Conservation (phyloP, 2,329 filamentous ascomycete species). For the Penicillium psychrosexuale region DNA sequence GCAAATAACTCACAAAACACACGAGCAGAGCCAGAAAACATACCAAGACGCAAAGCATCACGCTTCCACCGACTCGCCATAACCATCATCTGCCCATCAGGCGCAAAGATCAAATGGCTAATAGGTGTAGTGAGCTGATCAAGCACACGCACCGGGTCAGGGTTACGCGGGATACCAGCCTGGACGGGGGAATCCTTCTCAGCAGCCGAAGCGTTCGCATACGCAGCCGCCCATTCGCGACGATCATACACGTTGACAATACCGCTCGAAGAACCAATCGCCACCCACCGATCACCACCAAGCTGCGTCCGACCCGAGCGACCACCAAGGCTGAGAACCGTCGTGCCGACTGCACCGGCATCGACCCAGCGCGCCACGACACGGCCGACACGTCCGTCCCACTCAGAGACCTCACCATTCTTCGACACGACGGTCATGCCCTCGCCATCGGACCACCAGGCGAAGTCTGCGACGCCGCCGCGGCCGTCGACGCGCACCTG, state of each 20-base stretch:
- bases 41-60: conserved; percentile 72
- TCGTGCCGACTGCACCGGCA: conserved; percentile 82
- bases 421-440: conserved; percentile 80
- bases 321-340: conserved; percentile 71
- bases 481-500: conserved; percentile 77
- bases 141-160: conserved; percentile 68
- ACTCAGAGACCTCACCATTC: conserved; percentile 88
- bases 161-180: conserved; percentile 59
- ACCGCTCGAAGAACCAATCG: conserved; percentile 78
- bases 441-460: conserved; percentile 83
- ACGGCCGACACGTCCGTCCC: conserved; percentile 64
- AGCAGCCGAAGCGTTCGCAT: conserved; percentile 27
- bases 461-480: conserved; percentile 83
- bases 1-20: neutral
- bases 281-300: conserved; percentile 84
- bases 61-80: conserved; percentile 85
- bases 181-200: conserved; percentile 28
- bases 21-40: conserved; percentile 5
- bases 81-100: conserved; percentile 83
- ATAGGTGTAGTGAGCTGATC: conserved; percentile 87
- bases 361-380: conserved; percentile 84
- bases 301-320: conserved; percentile 38
- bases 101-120: conserved; percentile 74
- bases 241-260: conserved; percentile 95
- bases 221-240: conserved; percentile 54